These are phyloP conservation scores for Metarhizium rileyi DNA, from an alignment of 2,329 filamentous ascomycete species.

Conservation along the genomic window DNA sequence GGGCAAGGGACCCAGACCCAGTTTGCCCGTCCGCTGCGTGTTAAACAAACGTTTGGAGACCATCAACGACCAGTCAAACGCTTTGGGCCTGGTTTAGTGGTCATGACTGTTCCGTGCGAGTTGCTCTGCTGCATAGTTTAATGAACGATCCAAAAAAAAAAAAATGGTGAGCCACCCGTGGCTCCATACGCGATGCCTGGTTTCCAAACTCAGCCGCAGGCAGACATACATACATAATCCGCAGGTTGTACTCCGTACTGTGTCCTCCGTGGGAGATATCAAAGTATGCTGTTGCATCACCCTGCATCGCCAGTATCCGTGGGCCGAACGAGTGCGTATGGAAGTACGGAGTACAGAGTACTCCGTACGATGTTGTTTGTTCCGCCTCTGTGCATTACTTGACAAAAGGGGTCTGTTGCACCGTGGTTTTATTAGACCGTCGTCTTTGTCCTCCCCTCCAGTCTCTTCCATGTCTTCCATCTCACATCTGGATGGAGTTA, in stretches of 20 bases:
- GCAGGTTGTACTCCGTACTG: too few relatives aligned
- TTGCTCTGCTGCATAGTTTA: conserved; percentile 3
- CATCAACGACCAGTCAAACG: background rate
- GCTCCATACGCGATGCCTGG: conserved; percentile 1
- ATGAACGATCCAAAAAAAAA: background rate
- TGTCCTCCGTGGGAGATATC: background rate
- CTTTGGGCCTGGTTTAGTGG: background rate
- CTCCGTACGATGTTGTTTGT: background rate
- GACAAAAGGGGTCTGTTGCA: background rate
- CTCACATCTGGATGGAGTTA: conserved; percentile 1
- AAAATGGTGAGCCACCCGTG: background rate
- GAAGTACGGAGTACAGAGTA: background rate
- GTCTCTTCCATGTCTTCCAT: background rate
- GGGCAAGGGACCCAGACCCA: background rate
- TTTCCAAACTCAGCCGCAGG: background rate
- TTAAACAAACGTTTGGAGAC: too few relatives aligned
- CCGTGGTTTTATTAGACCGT: background rate
- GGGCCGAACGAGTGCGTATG: background rate
- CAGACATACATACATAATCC: background rate
- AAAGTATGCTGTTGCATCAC: background rate
- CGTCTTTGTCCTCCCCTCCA: background rate
- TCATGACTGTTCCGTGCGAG: background rate
- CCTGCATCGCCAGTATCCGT: background rate
- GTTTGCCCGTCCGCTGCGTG: too few relatives aligned
- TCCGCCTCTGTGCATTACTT: background rate